Evolutionary conservation across 768 basidiomycete genomes (phyloP).

Genomic region (Cantharellus anzutake): DNA sequence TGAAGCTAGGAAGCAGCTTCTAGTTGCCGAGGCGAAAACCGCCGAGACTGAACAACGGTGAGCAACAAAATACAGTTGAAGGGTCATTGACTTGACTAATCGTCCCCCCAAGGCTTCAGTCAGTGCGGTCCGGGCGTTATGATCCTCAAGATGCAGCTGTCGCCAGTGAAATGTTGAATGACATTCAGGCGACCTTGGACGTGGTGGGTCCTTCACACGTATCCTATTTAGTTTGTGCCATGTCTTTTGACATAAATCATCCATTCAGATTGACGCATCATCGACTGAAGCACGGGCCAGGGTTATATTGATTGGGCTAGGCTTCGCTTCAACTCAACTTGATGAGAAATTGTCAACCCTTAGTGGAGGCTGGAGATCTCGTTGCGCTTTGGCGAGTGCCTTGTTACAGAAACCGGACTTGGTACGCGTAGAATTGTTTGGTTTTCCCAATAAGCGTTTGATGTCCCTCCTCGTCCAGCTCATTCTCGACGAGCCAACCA

Average conservation of each 20-base stretch:
- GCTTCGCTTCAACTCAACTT: slow-evolving; percentile 28
- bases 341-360: slow-evolving; percentile 24
- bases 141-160: slow-evolving; percentile 1
- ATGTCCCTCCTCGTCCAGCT: slow-evolving; percentile 1
- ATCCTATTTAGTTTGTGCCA: neutral
- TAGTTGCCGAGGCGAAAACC: slow-evolving; percentile 26
- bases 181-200: slow-evolving; percentile 14
- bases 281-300: slow-evolving; percentile 23
- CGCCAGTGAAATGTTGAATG: slow-evolving; percentile 13
- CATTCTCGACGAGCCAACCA: slow-evolving; percentile 14
- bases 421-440: neutral
- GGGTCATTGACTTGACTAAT: too few relatives aligned
- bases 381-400: slow-evolving; percentile 38
- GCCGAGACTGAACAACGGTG: slow-evolving; percentile 18
- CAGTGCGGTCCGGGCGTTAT: too few relatives aligned
- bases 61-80: slow-evolving; percentile 1
- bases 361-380: slow-evolving; percentile 48
- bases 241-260: too few relatives aligned
- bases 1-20: slow-evolving; percentile 33
- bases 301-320: slow-evolving; percentile 36
- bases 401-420: slow-evolving; percentile 34
- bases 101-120: too few relatives aligned
- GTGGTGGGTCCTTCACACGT: slow-evolving; percentile 11
- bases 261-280: slow-evolving; percentile 12
- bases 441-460: neutral